These are phyloP conservation scores for Penicillium sp. DNA, from an alignment of 2,329 filamentous ascomycete genomes.

Conservation along the genomic window DNA sequence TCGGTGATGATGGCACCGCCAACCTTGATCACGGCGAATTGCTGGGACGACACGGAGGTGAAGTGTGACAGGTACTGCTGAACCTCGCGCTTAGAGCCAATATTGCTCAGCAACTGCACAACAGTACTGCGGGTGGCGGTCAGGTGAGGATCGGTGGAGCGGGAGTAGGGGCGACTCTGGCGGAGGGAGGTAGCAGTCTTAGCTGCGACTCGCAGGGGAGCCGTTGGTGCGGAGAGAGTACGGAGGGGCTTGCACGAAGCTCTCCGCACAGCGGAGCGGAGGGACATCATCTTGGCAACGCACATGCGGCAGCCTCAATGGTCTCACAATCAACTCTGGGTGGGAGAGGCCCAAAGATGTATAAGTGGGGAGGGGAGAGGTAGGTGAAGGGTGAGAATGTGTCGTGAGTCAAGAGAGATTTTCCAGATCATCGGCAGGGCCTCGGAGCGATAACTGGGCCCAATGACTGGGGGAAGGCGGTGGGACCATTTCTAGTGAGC, in stretches of 20 bases:
- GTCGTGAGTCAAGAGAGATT: conserved; percentile 22
- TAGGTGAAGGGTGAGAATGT: conserved; percentile 8
- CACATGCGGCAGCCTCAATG: conserved; percentile 43
- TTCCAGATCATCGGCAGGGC: conserved; percentile 22
- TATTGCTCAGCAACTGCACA: conserved; percentile 87
- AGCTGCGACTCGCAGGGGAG: conserved; percentile 29
- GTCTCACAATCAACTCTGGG: conserved; percentile 14
- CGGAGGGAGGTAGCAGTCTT: conserved; percentile 28
- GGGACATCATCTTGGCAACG: conserved; percentile 43
- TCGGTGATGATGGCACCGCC: conserved; percentile 94
- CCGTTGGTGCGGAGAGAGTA: conserved; percentile 39
- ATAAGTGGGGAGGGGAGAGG: conserved; percentile 4
- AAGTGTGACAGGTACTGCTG: conserved; percentile 98
- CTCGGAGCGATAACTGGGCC: conserved; percentile 24
- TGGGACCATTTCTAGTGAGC: conserved; percentile 17
- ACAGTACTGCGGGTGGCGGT: conserved; percentile 71
- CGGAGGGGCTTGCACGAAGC: conserved; percentile 42
- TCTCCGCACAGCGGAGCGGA: conserved; percentile 46
- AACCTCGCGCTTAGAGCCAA: conserved; percentile 91
- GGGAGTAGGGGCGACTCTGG: conserved; percentile 45
- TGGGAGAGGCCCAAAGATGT: conserved; percentile 17
- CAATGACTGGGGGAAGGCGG: conserved; percentile 21
- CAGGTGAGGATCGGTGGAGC: conserved; percentile 50
- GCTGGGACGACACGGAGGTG: conserved; percentile 91
- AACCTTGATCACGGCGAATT: conserved; percentile 98